Evolutionary conservation across 352 stramenopile genomes (phyloP), one percentile per base, ranked within the genome.

Genomic region (Pythium phragmitis): DNA sequence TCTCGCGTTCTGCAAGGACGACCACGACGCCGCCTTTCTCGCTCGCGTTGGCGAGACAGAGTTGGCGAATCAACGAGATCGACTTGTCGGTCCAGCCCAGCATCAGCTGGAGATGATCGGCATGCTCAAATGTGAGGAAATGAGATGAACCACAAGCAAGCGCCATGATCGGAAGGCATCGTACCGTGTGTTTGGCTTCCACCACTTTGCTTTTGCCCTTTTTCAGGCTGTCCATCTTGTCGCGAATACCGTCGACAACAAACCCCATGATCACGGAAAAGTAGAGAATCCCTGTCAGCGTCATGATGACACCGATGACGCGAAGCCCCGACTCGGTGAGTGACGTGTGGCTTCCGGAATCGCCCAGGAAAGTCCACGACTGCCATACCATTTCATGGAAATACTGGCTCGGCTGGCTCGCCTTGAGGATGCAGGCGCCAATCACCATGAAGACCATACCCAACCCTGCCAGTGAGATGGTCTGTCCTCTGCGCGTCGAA

Each of bases 221-320:
- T 59, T 96, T 96, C 4, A 97, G 60, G 42, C 78, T 89, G 54
- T 96, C 87, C 69, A 96, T 91, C 60, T 94, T 92, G 7, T 85
- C 87, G 19, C 80, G 83, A 75, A 97, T 95, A 12, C 71, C 80
- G 43, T 96, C 88, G 13, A 92, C 87, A 4, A 96, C 85, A 36
- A 96, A 96, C 30, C 88, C 89, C 76, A 96, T 91, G 59, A 96
- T 94, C 13, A 96, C 83, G 17, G 87, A 92, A 56, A 96, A 95
- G 61, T 96, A 91, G 16, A 97, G 60, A 53, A 96, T 88, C 13
- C 86, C 84, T 36, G 84, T 43, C 7, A 96, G 53, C 9, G 58
- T 90, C 39, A 88, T 84, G 23, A 84, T 16, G 2, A 86, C 73
- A 21, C 79, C 83, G n/a, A 88, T 71, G 21, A 88, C 53, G 1